These are phyloP conservation scores for Eutrema japonicum DNA, from an alignment of 345 rosid genomes.

Conservation along the genomic window DNA sequence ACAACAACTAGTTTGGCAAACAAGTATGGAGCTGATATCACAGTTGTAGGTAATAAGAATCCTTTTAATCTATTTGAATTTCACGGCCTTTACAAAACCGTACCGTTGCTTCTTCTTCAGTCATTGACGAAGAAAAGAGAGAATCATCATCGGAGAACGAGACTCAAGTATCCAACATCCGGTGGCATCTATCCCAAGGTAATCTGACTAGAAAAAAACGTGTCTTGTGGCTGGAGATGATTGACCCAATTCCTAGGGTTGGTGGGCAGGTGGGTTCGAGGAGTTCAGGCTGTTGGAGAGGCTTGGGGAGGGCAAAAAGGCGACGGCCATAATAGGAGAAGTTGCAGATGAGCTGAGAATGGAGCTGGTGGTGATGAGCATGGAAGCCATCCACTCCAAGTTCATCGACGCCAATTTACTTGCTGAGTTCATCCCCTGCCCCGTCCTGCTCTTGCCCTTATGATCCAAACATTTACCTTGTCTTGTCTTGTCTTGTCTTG, in stretches of 20 bases:
- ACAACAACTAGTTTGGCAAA: slow-evolving; percentile 86
- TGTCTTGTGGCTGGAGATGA: neutral
- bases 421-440: slow-evolving; percentile 95
- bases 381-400: slow-evolving; percentile 99
- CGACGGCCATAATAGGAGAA: slow-evolving; percentile 92
- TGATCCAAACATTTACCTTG: slow-evolving; percentile 23
- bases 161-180: slow-evolving; percentile 75
- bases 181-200: slow-evolving; percentile 96
- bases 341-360: slow-evolving; percentile 87
- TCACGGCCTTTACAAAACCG: neutral
- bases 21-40: slow-evolving; percentile 90
- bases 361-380: slow-evolving; percentile 90
- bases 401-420: slow-evolving; percentile 88
- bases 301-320: slow-evolving; percentile 86
- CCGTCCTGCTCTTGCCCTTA: slow-evolving; percentile 84
- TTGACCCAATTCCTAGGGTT: no score
- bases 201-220: neutral
- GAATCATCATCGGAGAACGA: slow-evolving; percentile 81
- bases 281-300: slow-evolving; percentile 83
- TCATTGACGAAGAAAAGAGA: slow-evolving; percentile 75
- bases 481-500: neutral
- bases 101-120: slow-evolving; percentile 46
- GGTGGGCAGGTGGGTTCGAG: slow-evolving; percentile 72
- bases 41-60: slow-evolving; percentile 63
- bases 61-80: neutral